Base-by-base conservation (phyloP, 768 basidiomycete species). In the Boletellus sp. region DNA sequence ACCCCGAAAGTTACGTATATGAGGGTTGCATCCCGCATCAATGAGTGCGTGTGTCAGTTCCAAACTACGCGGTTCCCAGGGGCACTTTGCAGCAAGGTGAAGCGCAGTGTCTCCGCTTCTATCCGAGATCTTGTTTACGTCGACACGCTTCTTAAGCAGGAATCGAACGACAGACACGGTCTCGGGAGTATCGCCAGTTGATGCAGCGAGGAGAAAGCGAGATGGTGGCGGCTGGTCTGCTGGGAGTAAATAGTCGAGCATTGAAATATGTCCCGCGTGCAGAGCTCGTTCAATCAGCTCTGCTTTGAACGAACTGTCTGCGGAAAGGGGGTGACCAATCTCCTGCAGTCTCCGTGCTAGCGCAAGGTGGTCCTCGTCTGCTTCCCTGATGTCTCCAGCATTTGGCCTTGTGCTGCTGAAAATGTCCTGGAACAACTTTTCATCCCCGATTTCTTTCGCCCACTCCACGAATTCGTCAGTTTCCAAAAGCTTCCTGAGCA, bases 401-500 rank as follows among this genome's bases (percentile, higher is more conserved):
- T 42, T 13, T 1, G 50, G 50, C 19, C 50, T 46, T 5, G 44
- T 45, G 11, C 44, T 51, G 12, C 36, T 51, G 45, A 51, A 51
- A 13, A 51, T 15, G 6, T 15, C 7, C 0, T 33, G 45, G 17
- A 34, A 44, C 17, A 46, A 1, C 9, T 20, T 17, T 38, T 51
- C 40, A 3, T 46, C 45, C 15, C 23, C 31, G 1, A 51, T 41
- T 9, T 15, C 22, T 11, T 10, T 5, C 3, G 45, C 40, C 50
- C 50, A 51, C 13, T 51, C 22, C 23, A 17, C 20, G 17, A 51
- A 51, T 24, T 40, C 24, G 33, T 10, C 24, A 3, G 45, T 46
- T 16, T 51, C 39, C n/a, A 51, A 15, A 1, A 51, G 38, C 3
- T 28, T 45, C 15, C 26, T 32, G 11, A 51, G 34, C 2, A 51